phyloP scores from a whole-genome alignment of 331 rosid genomes.

The Malus hybrid region DNA sequence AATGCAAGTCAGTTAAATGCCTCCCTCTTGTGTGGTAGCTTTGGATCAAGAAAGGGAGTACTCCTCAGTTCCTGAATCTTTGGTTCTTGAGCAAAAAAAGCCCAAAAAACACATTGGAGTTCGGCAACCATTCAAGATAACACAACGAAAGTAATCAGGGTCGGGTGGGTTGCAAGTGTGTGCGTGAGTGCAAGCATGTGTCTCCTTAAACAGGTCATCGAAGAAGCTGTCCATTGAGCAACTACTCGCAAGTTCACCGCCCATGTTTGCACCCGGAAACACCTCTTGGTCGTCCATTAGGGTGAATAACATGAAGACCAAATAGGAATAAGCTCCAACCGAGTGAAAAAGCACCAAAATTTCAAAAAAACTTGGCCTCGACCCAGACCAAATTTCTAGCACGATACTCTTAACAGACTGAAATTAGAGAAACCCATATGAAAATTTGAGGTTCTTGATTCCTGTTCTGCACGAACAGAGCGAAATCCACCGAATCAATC shows the following conservation, averaged over 20 bases:
- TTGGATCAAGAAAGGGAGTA: slow-evolving; percentile 52
- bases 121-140: too few relatives aligned
- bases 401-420: neutral
- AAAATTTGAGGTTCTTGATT: neutral
- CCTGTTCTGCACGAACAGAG: neutral
- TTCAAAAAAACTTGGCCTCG: neutral
- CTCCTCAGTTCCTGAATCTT: slow-evolving; percentile 27
- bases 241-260: slow-evolving; percentile 53
- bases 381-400: slow-evolving; percentile 2
- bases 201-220: slow-evolving; percentile 65
- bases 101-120: too few relatives aligned
- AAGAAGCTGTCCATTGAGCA: slow-evolving; percentile 84
- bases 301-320: neutral
- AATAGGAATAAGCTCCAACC: neutral
- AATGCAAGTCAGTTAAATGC: slow-evolving; percentile 33
- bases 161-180: slow-evolving; percentile 99
- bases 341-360: neutral
- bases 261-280: slow-evolving; percentile 66
- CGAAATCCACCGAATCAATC: neutral
- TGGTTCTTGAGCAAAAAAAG: too few relatives aligned
- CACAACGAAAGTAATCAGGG: slow-evolving; percentile 53
- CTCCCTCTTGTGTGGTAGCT: slow-evolving; percentile 37
- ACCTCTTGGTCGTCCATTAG: slow-evolving; percentile 80
- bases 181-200: slow-evolving; percentile 84
- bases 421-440: slow-evolving; percentile 4